phyloP scores from a whole-genome alignment of 768 basidiomycete genomes.

The Xerocomellus dryophilus region DNA sequence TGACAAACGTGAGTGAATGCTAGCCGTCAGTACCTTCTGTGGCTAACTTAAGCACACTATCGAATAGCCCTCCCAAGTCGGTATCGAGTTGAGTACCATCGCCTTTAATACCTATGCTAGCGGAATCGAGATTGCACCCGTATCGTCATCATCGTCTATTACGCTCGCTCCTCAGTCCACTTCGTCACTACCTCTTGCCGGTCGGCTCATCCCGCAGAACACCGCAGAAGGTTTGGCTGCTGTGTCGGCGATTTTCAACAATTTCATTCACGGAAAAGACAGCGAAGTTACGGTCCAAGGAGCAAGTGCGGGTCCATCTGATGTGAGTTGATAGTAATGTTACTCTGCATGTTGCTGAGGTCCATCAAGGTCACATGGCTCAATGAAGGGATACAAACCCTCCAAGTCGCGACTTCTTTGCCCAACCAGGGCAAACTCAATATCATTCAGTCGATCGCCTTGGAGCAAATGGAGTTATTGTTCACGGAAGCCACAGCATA shows the following conservation, averaged over 20 bases:
- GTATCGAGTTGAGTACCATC: slow-evolving; percentile 58
- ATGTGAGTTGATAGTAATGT: slow-evolving; percentile 37
- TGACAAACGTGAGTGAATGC: slow-evolving; percentile 50
- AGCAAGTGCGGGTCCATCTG: slow-evolving; percentile 52
- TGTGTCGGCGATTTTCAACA: slow-evolving; percentile 67
- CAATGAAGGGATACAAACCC: slow-evolving; percentile 64
- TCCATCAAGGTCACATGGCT: slow-evolving; percentile 60
- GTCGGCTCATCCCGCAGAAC: slow-evolving; percentile 63
- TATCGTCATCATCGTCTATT: slow-evolving; percentile 46
- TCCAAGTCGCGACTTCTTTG: slow-evolving; percentile 55
- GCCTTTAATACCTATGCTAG: slow-evolving; percentile 58
- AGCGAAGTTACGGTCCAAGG: slow-evolving; percentile 60
- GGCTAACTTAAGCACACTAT: slow-evolving; percentile 7
- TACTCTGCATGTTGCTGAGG: slow-evolving; percentile 2
- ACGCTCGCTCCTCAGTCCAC: slow-evolving; percentile 54
- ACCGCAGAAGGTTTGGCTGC: slow-evolving; percentile 49
- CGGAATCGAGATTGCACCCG: slow-evolving; percentile 56
- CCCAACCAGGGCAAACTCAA: slow-evolving; percentile 60
- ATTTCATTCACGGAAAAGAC: slow-evolving; percentile 65
- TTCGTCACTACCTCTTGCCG: slow-evolving; percentile 51
- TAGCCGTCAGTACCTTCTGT: background rate
- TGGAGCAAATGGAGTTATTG: slow-evolving; percentile 56
- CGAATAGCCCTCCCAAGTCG: slow-evolving; percentile 72
- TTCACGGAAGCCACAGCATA: slow-evolving; percentile 61
- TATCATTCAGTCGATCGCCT: slow-evolving; percentile 60